Conservation (phyloP, 148 eudicot genomes). For the Persicaria maculosa region DNA sequence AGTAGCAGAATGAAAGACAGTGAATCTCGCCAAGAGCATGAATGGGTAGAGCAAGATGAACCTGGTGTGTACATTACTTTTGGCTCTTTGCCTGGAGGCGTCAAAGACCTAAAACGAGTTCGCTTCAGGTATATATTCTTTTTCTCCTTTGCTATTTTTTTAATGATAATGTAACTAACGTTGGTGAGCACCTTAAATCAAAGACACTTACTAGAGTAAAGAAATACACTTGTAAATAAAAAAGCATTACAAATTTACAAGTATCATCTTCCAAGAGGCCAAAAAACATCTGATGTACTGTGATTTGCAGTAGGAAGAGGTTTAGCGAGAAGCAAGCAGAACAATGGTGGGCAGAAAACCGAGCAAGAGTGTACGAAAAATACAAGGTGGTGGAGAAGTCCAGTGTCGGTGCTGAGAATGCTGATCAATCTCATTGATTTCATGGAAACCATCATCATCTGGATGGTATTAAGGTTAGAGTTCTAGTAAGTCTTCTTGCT, state of each 20-base stretch:
- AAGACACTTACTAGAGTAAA: background rate
- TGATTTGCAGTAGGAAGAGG: conserved; percentile 76
- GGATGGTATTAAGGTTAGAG: conserved; percentile 15
- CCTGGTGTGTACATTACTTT: conserved; percentile 95
- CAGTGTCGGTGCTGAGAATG: conserved; percentile 66
- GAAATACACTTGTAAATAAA: background rate
- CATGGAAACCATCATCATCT: conserved; percentile 16
- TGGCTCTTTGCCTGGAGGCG: conserved; percentile 79
- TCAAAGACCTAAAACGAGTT: conserved; percentile 88
- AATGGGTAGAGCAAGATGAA: conserved; percentile 98
- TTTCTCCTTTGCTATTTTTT: conserved; percentile 1
- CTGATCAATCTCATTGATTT: conserved; percentile 42
- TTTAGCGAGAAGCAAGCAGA: conserved; percentile 97
- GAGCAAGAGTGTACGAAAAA: conserved; percentile 75
- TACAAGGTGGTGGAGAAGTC: conserved; percentile 89
- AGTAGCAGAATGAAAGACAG: conserved; percentile 57
- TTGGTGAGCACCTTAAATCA: background rate
- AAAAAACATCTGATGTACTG: conserved; percentile 4
- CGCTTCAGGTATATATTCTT: conserved; percentile 71
- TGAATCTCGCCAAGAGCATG: conserved; percentile 57
- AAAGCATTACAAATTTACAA: background rate
- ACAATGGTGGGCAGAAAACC: conserved; percentile 95
- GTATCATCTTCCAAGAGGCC: background rate
- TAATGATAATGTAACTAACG: too few species aligned
- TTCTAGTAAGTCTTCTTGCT: background rate